Evolutionary conservation across 2,329 filamentous ascomycete genomes (phyloP).

Genomic region (Tolypocladium sp.): DNA sequence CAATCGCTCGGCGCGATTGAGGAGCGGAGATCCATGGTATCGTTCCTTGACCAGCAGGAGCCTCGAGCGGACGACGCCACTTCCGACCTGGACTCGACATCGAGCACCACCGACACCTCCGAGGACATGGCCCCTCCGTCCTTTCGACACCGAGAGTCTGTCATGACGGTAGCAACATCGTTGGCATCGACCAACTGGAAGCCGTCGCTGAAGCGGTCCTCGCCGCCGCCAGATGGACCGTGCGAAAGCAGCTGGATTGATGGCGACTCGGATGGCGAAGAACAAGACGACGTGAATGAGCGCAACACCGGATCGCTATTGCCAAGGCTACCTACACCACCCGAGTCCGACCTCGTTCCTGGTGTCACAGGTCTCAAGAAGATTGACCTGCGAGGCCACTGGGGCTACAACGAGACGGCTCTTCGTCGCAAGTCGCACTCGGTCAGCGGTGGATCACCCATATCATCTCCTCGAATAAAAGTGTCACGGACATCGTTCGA

Average conservation of each 20-base stretch:
- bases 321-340: constrained; percentile 20
- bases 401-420: constrained; percentile 1
- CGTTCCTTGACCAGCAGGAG: constrained; percentile 19
- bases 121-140: constrained; percentile 22
- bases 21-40: constrained; percentile 24
- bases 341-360: constrained; percentile 7
- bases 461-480: constrained; percentile 3
- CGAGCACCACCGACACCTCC: constrained; percentile 20
- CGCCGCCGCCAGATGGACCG: constrained; percentile 9
- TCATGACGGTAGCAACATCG: constrained; percentile 26
- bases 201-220: constrained; percentile 13
- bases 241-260: constrained; percentile 28
- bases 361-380: not conserved
- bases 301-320: constrained; percentile 10
- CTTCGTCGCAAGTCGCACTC: constrained; percentile 15
- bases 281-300: constrained; percentile 8
- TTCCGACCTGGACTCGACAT: constrained; percentile 24
- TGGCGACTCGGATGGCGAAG: constrained; percentile 23
- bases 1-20: constrained; percentile 24
- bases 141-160: constrained; percentile 22
- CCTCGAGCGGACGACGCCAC: constrained; percentile 10
- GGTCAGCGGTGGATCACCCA: constrained; percentile 5
- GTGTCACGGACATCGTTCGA: constrained; percentile 9
- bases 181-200: constrained; percentile 19
- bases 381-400: not conserved